Evolutionary conservation across 2,329 filamentous ascomycete species (phyloP), one percentile per base, ranked within the genome.

Genomic region (Volutella citrinella): DNA sequence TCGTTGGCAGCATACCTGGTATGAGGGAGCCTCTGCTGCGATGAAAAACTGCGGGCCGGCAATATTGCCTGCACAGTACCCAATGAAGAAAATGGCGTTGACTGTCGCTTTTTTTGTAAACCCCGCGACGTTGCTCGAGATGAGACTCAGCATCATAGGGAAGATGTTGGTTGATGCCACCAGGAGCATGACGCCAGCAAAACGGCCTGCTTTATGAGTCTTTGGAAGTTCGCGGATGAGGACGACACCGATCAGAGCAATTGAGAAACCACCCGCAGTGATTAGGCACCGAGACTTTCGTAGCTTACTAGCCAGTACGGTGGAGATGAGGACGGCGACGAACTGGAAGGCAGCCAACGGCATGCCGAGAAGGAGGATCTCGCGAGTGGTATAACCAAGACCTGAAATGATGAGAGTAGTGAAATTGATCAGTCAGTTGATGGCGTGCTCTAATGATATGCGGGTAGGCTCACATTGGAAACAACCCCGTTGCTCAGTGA

Each of bases 1-100:
- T n/a, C n/a, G n/a, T n/a, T n/a, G n/a, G n/a, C 14, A 3, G 5
- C 3, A 11, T 33, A 33, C 19, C 30, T 25, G 2, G 16, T 32
- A 26, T 13, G 17, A 21, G 5, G 31, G 31, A 13, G 31, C 31
- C 7, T 33, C 31, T n/a, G 27, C 17, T 8, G 13, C 24, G 18
- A 33, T 27, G 13, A 33, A 33, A 3, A 33, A 13, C 18, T 33
- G 31, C 3, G 31, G 31, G 3, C 31, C 31, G 11, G 23, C 31
- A 13, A 33, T 33, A n/a, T 33, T 33, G 13, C 31, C 31, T 14
- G 31, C 31, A 17, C 31, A 33, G n/a, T 27, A 33, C 11, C 24
- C 31, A 27, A 27, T 33, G 10, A 33, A 27, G 13, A 33, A 27
- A 16, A 33, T 9, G 5, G 31, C 23, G 22, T 33, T 27, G n/a